These are phyloP conservation scores for Scheffersomyces stipitis DNA, from an alignment of 805 yeast genomes.

Conservation along the genomic window DNA sequence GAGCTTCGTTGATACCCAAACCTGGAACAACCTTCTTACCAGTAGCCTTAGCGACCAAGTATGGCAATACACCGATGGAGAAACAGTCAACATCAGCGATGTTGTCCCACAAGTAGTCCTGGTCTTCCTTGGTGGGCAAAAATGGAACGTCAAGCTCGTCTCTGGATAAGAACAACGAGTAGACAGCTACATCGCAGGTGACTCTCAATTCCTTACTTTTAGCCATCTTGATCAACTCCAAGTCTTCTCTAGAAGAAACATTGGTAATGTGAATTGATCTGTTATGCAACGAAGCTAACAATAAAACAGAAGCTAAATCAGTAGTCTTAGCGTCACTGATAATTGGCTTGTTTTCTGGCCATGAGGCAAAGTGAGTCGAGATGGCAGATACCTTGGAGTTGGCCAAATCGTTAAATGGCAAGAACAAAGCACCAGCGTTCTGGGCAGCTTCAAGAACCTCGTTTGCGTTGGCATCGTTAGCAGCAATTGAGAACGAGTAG, in stretches of 20 bases:
- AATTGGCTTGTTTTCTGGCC: constrained; percentile 85
- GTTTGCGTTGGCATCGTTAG: constrained; percentile 65
- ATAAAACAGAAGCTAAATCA: constrained; percentile 86
- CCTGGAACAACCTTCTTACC: constrained; percentile 67
- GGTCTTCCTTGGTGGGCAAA: constrained; percentile 81
- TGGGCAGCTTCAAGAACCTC: constrained; percentile 61
- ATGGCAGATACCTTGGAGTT: constrained; percentile 73
- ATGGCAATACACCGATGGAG: constrained; percentile 80
- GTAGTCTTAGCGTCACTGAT: constrained; percentile 91
- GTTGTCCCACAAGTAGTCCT: constrained; percentile 76
- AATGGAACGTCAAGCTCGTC: constrained; percentile 67
- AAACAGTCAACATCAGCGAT: constrained; percentile 77
- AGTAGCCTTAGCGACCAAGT: constrained; percentile 63
- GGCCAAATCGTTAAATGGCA: constrained; percentile 75
- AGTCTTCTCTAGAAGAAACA: constrained; percentile 76
- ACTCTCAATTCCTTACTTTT: constrained; percentile 79
- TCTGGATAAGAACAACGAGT: constrained; percentile 72
- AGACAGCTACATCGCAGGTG: constrained; percentile 86
- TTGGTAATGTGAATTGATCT: constrained; percentile 87
- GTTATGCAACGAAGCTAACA: constrained; percentile 83
- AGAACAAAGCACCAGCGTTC: constrained; percentile 73
- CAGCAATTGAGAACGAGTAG: constrained; percentile 80
- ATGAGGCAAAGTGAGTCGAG: constrained; percentile 72
- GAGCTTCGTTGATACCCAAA: constrained; percentile 73
- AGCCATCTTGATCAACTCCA: constrained; percentile 80